Conservation (phyloP, 2,329 filamentous ascomycete species). For the Verruconis gallopava region DNA sequence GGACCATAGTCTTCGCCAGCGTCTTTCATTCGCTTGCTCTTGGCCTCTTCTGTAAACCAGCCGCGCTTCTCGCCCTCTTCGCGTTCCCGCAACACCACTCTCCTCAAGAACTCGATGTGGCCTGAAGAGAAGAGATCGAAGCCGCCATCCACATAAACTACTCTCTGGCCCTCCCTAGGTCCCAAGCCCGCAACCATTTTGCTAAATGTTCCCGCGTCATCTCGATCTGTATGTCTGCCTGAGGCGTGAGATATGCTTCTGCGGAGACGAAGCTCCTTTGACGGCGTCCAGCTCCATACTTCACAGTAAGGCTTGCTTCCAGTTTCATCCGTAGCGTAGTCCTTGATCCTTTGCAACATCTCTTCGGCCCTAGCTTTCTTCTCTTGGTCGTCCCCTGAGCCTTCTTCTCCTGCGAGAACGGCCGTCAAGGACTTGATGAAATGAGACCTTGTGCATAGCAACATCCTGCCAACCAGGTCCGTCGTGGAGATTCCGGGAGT, state of each 20-base stretch:
- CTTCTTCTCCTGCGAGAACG: slow-evolving; percentile 57
- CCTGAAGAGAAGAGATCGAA: slow-evolving; percentile 96
- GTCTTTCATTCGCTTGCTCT: slow-evolving; percentile 48
- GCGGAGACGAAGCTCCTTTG: slow-evolving; percentile 28
- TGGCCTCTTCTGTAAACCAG: slow-evolving; percentile 59
- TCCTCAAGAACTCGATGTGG: slow-evolving; percentile 85
- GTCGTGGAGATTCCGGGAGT: slow-evolving; percentile 96
- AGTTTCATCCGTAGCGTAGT: slow-evolving; percentile 80
- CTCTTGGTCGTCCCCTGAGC: slow-evolving; percentile 56
- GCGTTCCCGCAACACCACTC: slow-evolving; percentile 63
- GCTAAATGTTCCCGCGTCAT: slow-evolving; percentile 35
- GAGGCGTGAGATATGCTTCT: slow-evolving; percentile 9
- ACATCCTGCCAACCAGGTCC: slow-evolving; percentile 94
- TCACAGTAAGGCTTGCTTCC: slow-evolving; percentile 66
- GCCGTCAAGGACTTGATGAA: slow-evolving; percentile 73
- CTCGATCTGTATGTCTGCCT: slow-evolving; percentile 6
- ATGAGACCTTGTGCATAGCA: slow-evolving; percentile 87
- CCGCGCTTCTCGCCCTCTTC: slow-evolving; percentile 51
- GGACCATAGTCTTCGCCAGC: slow-evolving; percentile 63
- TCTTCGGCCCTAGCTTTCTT: slow-evolving; percentile 47
- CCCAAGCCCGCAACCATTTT: slow-evolving; percentile 58
- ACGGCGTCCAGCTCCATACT: slow-evolving; percentile 71
- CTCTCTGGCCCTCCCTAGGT: slow-evolving; percentile 62
- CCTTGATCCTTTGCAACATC: slow-evolving; percentile 64
- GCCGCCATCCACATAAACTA: slow-evolving; percentile 92